phyloP scores from a whole-genome alignment of 176 grass and related monocot species.

The Melocanna baccifera region DNA sequence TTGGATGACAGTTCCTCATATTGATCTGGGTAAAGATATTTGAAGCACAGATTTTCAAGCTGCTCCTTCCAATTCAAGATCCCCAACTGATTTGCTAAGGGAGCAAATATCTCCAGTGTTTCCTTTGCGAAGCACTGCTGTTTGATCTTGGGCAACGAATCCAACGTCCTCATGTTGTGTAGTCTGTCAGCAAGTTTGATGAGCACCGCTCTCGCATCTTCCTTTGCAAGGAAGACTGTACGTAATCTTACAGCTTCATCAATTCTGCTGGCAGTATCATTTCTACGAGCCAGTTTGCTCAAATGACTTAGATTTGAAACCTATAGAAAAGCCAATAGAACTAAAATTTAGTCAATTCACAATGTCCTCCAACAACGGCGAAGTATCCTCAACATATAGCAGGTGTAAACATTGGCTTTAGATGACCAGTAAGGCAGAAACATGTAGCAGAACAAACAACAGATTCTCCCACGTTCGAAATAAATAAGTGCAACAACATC shows the following conservation, averaged over 20 bases:
- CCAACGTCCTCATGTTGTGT: constrained; percentile 69
- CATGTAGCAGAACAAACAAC: neutral
- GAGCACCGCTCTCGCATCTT: constrained; percentile 70
- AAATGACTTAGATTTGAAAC: constrained; percentile 81
- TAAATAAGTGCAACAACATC: neutral
- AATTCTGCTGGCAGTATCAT: constrained; percentile 63
- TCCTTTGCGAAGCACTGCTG: constrained; percentile 68
- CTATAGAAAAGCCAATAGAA: constrained; percentile 24
- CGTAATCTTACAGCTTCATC: constrained; percentile 70
- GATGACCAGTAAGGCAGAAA: neutral
- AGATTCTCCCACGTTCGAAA: constrained; percentile 4
- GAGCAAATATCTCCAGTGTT: constrained; percentile 75
- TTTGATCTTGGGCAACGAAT: constrained; percentile 59
- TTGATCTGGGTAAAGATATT: constrained; percentile 57
- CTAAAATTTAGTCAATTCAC: neutral
- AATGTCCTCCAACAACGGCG: neutral
- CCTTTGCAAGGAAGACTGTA: constrained; percentile 69
- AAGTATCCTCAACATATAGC: constrained; percentile 1
- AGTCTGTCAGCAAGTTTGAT: constrained; percentile 76
- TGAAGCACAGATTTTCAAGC: constrained; percentile 79
- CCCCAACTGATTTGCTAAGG: constrained; percentile 62
- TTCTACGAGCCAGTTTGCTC: constrained; percentile 77
- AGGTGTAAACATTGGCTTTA: constrained; percentile 13
- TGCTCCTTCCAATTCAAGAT: constrained; percentile 80
- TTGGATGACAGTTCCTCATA: constrained; percentile 57